Conservation (phyloP, 768 basidiomycete species). For the Tubosaeta sp. region DNA sequence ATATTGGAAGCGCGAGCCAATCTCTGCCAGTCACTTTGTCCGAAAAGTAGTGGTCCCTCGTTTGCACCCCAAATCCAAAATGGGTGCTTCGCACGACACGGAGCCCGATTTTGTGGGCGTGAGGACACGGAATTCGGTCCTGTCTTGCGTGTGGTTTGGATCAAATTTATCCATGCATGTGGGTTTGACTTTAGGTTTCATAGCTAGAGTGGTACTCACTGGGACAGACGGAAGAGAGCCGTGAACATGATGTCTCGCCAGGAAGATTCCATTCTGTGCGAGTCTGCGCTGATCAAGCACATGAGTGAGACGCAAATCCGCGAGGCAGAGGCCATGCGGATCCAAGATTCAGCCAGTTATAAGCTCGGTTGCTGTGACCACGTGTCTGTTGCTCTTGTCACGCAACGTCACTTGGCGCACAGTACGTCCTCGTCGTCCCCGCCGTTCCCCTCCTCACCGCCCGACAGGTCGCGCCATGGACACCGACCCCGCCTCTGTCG, state of each 20-base stretch:
- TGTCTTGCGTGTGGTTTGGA: not conserved
- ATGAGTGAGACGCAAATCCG: too few relatives aligned
- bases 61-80: slow-evolving; percentile 36
- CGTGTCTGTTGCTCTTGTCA: not conserved
- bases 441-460: not conserved
- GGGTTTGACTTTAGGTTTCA: slow-evolving; percentile 20
- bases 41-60: slow-evolving; percentile 16
- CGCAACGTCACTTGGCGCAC: not conserved
- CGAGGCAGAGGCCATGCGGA: too few relatives aligned
- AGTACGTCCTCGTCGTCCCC: slow-evolving; percentile 2
- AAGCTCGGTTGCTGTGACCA: not conserved
- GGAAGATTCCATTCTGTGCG: too few relatives aligned
- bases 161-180: too few relatives aligned
- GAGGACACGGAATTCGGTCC: not conserved
- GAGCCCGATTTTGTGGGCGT: slow-evolving; percentile 12
- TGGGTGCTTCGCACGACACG: slow-evolving; percentile 21
- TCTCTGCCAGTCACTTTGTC: too few relatives aligned
- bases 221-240: too few relatives aligned
- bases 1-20: not conserved
- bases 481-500: slow-evolving; percentile 41
- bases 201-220: not conserved
- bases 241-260: too few relatives aligned
- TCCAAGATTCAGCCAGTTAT: too few relatives aligned
- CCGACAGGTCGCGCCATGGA: slow-evolving; percentile 24
- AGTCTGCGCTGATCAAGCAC: too few relatives aligned